These are phyloP conservation scores for Sporisorium exsertum DNA, from an alignment of 1,284 basidiomycete species.

Conservation along the genomic window DNA sequence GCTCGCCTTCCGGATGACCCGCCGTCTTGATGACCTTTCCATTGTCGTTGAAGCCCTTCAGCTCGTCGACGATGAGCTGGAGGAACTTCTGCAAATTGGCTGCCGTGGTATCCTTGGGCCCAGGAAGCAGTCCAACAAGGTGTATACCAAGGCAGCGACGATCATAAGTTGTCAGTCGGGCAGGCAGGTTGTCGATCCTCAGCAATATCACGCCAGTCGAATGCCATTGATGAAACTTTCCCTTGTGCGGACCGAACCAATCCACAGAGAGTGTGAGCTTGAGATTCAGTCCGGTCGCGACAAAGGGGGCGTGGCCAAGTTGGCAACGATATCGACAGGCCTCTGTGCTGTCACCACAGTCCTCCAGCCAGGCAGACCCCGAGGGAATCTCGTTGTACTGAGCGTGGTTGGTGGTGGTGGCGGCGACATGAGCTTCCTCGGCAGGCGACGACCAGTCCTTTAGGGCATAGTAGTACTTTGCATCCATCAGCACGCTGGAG, in stretches of 20 bases:
- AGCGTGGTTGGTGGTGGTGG: too few relatives aligned
- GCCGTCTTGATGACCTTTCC: neutral
- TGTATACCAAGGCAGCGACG: constrained; percentile 4
- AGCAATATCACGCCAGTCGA: constrained; percentile 6
- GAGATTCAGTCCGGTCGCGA: neutral
- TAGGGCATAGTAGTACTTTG: too few relatives aligned
- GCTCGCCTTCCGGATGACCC: neutral
- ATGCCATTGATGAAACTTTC: neutral
- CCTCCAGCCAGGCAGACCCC: too few relatives aligned
- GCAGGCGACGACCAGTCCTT: too few relatives aligned
- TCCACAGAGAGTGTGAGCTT: constrained; percentile 18
- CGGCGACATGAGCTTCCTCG: too few relatives aligned
- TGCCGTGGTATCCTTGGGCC: neutral
- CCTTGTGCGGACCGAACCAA: constrained; percentile 14
- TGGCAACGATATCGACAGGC: too few relatives aligned
- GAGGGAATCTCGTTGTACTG: too few relatives aligned
- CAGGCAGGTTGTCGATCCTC: constrained; percentile 10
- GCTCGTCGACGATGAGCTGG: constrained; percentile 8
- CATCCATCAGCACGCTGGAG: too few relatives aligned
- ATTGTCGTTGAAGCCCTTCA: neutral
- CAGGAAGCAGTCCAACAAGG: constrained; percentile 7
- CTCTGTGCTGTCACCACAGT: too few relatives aligned
- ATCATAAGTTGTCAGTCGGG: neutral
- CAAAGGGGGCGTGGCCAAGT: too few relatives aligned
- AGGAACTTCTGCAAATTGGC: neutral